A percentile compares a stretch with the other conserved stretches of the same genome.
Conservation (phyloP, 768 basidiomycete genomes). For the Podaxis sp. region DNA sequence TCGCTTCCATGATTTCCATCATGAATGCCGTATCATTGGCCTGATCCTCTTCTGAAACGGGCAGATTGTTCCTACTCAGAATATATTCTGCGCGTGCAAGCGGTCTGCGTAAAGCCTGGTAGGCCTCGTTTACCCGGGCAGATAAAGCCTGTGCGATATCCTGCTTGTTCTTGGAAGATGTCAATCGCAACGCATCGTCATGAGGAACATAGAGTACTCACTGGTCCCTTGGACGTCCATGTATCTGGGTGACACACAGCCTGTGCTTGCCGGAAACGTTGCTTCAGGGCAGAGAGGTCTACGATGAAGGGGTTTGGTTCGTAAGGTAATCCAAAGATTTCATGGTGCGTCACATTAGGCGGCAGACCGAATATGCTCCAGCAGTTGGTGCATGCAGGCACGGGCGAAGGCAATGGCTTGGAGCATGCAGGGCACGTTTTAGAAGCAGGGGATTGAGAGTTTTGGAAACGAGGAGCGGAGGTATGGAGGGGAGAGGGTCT, state of each 20-base stretch:
- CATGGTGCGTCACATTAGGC: slow-evolving; percentile 56
- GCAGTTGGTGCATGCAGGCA: slow-evolving; percentile 80
- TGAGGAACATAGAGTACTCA: slow-evolving; percentile 30
- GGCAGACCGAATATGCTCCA: slow-evolving; percentile 63
- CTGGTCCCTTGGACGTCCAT: slow-evolving; percentile 69
- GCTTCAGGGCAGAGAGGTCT: slow-evolving; percentile 58
- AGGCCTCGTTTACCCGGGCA: slow-evolving; percentile 79
- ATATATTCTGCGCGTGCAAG: slow-evolving; percentile 81
- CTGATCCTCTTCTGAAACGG: slow-evolving; percentile 68
- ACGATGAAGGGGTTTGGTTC: slow-evolving; percentile 71
- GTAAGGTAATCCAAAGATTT: slow-evolving; percentile 63
- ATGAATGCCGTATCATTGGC: slow-evolving; percentile 72
- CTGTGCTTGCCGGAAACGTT: slow-evolving; percentile 71
- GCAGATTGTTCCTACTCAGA: slow-evolving; percentile 57
- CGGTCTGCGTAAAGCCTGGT: slow-evolving; percentile 72
- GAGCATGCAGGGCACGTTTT: slow-evolving; percentile 63
- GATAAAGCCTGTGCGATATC: slow-evolving; percentile 67
- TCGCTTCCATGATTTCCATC: slow-evolving; percentile 71
- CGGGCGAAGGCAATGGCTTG: slow-evolving; percentile 52
- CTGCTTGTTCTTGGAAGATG: slow-evolving; percentile 45
- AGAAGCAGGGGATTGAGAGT: background rate
- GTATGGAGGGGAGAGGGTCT: background rate
- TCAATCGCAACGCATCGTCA: slow-evolving; percentile 10
- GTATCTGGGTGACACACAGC: slow-evolving; percentile 83
- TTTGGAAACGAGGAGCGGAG: background rate